Conservation (phyloP, 345 rosid genomes). For the Salix exigua region DNA sequence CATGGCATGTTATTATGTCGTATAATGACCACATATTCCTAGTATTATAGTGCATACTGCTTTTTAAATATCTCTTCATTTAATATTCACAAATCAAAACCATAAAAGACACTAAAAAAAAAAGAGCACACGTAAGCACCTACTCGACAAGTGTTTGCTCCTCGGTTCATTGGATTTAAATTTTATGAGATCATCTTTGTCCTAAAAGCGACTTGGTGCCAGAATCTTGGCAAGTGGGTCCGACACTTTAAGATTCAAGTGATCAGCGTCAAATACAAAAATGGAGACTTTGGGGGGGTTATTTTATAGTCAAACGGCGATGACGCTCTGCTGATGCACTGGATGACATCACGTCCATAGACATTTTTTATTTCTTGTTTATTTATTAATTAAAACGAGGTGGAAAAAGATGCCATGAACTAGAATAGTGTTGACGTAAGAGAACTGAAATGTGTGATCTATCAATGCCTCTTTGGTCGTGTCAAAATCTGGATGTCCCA, state of each 20-base stretch:
- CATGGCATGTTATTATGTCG: too few relatives aligned
- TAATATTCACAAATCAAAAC: too few relatives aligned
- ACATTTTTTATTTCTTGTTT: neutral
- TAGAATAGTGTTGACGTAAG: conserved; percentile 25
- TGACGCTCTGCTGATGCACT: neutral
- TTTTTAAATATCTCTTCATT: too few relatives aligned
- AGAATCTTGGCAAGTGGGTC: neutral
- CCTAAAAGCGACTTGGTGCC: neutral
- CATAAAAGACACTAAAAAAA: too few relatives aligned
- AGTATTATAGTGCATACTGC: too few relatives aligned
- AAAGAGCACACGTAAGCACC: too few relatives aligned
- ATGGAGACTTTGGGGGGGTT: neutral
- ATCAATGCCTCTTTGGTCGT: neutral
- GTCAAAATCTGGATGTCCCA: too few relatives aligned
- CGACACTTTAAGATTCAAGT: too few relatives aligned
- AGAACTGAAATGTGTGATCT: neutral
- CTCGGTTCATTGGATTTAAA: too few relatives aligned
- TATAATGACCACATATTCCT: too few relatives aligned
- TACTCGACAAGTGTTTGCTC: too few relatives aligned
- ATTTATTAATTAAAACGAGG: neutral
- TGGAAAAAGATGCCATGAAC: neutral
- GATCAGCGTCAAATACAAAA: neutral
- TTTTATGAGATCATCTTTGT: too few relatives aligned
- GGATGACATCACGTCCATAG: neutral
- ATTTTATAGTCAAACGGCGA: neutral